These are phyloP conservation scores for Pichia sp. DNA, from an alignment of 1,139 yeast species.

Conservation along the genomic window DNA sequence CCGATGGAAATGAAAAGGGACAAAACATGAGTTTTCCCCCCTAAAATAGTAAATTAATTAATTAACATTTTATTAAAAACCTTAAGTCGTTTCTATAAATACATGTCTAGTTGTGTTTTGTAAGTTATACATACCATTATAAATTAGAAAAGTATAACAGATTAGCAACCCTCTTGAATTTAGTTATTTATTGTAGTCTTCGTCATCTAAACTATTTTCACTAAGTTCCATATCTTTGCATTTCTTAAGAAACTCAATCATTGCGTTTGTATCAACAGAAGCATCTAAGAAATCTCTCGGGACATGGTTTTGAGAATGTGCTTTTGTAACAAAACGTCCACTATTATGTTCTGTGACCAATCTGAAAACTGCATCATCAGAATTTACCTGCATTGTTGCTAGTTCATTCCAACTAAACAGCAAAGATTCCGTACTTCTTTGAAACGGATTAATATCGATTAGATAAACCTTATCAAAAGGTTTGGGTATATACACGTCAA, in stretches of 20 bases:
- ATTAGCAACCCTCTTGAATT: no score
- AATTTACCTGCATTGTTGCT: constrained; percentile 30
- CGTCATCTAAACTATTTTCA: constrained; percentile 13
- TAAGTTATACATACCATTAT: background rate
- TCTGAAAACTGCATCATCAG: constrained; percentile 40
- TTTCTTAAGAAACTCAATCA: constrained; percentile 58
- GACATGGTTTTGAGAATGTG: constrained; percentile 84
- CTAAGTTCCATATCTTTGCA: constrained; percentile 41
- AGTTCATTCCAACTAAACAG: constrained; percentile 84
- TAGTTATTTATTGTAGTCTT: background rate
- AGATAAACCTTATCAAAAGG: constrained; percentile 61
- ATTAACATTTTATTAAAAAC: background rate
- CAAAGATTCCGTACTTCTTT: constrained; percentile 67
- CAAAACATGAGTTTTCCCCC: constrained; percentile 28
- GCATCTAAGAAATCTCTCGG: constrained; percentile 91
- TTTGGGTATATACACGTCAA: constrained; percentile 78
- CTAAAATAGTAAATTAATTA: background rate
- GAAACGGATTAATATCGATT: constrained; percentile 82
- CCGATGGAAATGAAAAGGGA: constrained; percentile 36
- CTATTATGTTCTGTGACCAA: constrained; percentile 61
- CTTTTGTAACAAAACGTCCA: constrained; percentile 70
- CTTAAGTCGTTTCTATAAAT: background rate
- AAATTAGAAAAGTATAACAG: background rate
- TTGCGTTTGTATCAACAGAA: constrained; percentile 52
- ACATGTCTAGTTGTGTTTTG: background rate